Percentiles rank a stretch among this genome's conserved stretches.
Conservation (phyloP, 345 rosid species). For the Populus simonii region DNA sequence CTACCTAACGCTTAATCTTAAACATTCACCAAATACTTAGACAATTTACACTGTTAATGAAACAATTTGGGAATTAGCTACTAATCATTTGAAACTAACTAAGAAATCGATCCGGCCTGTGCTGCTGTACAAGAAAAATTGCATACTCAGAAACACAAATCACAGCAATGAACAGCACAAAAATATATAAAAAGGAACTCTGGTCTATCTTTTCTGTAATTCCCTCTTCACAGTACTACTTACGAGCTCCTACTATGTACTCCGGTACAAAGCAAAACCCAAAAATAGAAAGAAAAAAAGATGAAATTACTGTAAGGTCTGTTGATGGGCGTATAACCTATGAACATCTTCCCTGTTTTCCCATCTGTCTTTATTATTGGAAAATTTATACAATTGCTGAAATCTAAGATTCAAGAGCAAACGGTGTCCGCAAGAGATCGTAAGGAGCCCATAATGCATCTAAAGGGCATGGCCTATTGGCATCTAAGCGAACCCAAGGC, state of each 20-base stretch:
- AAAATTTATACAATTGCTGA: not conserved
- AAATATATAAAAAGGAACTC: not conserved
- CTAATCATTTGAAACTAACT: not conserved
- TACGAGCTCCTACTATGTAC: not conserved
- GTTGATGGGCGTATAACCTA: constrained; percentile 6
- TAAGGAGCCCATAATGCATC: constrained; percentile 47
- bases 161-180: not conserved
- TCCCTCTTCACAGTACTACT: not conserved
- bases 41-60: not conserved
- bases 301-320: not conserved
- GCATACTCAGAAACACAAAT: not conserved
- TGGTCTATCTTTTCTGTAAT: not conserved
- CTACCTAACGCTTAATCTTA: not conserved
- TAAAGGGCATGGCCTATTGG: constrained; percentile 31
- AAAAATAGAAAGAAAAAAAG: not conserved
- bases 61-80: not conserved
- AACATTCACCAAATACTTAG: not conserved
- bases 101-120: not conserved
- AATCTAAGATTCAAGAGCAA: constrained; percentile 19
- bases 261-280: constrained; percentile 4
- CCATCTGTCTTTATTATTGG: not conserved
- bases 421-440: constrained; percentile 30
- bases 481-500: constrained; percentile 38
- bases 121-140: not conserved
- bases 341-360: constrained; percentile 5